These are phyloP conservation scores for Thalassiosira gravida DNA, from an alignment of 352 stramenopile genomes.

Conservation along the genomic window DNA sequence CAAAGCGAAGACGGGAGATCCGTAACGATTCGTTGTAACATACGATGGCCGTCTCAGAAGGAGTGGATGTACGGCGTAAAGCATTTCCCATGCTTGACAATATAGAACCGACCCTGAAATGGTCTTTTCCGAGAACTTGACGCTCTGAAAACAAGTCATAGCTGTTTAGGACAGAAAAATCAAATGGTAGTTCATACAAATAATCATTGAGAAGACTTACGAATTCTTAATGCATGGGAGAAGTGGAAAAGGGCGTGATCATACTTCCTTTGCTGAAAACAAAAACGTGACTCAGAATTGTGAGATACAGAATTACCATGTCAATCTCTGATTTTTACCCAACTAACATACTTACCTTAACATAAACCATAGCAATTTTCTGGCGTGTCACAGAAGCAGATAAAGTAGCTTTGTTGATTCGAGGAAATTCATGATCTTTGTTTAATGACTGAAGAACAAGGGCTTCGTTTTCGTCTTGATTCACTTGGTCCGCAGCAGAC, in stretches of 20 bases:
- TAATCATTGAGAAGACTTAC: slow-evolving; percentile 26
- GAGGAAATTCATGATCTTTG: slow-evolving; percentile 43
- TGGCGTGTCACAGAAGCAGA: slow-evolving; percentile 57
- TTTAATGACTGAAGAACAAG: slow-evolving; percentile 49
- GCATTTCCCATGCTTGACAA: slow-evolving; percentile 59
- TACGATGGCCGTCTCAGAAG: slow-evolving; percentile 42
- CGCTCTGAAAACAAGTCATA: slow-evolving; percentile 35
- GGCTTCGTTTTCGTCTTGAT: slow-evolving; percentile 40
- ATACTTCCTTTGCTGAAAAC: slow-evolving; percentile 51
- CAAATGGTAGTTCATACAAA: not conserved
- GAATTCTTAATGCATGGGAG: slow-evolving; percentile 53
- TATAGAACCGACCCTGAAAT: slow-evolving; percentile 48
- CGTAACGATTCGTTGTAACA: slow-evolving; percentile 64
- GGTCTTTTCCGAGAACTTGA: slow-evolving; percentile 56
- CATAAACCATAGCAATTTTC: slow-evolving; percentile 55
- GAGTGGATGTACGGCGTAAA: slow-evolving; percentile 23
- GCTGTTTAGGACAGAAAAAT: slow-evolving; percentile 5
- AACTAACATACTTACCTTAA: slow-evolving; percentile 55
- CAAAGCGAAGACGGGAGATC: slow-evolving; percentile 53
- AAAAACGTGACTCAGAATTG: not conserved
- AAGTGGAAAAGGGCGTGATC: slow-evolving; percentile 56
- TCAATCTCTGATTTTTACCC: no score
- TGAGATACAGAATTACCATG: no score
- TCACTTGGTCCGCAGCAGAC: slow-evolving; percentile 20
- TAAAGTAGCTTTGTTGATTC: slow-evolving; percentile 51